Evolutionary conservation across 2,329 filamentous ascomycete species (phyloP).

Genomic region (Neonectria ditissima): DNA sequence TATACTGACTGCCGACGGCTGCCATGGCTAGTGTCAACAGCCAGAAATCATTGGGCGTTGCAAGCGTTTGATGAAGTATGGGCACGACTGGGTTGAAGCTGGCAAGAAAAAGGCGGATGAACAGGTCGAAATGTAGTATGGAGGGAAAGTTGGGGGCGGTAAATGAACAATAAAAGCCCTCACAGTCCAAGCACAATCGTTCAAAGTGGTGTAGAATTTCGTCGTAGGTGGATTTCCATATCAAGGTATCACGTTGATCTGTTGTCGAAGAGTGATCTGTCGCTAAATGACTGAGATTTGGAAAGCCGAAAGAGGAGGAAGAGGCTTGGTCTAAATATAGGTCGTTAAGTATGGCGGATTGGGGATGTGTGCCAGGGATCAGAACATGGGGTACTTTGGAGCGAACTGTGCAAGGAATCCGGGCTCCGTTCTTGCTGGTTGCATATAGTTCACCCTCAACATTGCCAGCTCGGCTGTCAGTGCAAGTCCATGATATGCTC

Average conservation of each 20-base stretch:
- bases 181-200: conserved; percentile 17
- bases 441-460: conserved; percentile 29
- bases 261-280: neutral
- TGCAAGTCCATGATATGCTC: conserved; percentile 23
- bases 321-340: neutral
- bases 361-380: conserved; percentile 7
- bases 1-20: conserved; percentile 42
- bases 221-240: conserved; percentile 17
- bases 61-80: conserved; percentile 41
- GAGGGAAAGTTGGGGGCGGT: conserved; percentile 39
- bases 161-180: conserved; percentile 11
- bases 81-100: conserved; percentile 49
- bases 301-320: neutral
- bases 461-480: conserved; percentile 10
- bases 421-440: conserved; percentile 34
- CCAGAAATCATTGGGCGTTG: conserved; percentile 33
- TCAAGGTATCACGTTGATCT: neutral
- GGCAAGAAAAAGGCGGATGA: conserved; percentile 48
- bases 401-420: conserved; percentile 33
- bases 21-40: conserved; percentile 38
- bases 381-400: conserved; percentile 22
- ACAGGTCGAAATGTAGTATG: conserved; percentile 44
- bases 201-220: conserved; percentile 22
- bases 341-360: neutral
- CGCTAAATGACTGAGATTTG: neutral